phyloP scores from a whole-genome alignment of 1,139 yeast species.

The Magnusiomyces ingens region DNA sequence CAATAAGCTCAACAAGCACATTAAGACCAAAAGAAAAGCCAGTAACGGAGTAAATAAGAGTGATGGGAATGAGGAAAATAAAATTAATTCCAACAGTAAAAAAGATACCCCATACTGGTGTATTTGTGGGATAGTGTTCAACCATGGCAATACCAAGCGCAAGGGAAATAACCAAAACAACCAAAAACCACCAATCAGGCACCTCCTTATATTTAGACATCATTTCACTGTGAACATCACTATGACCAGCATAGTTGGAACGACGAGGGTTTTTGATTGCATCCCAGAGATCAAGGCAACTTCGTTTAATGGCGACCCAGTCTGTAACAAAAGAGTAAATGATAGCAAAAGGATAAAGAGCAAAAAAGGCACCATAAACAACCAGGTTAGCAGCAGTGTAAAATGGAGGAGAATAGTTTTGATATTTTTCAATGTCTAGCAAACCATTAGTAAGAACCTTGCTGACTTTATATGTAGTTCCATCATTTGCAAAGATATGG shows the following conservation, averaged over 20 bases:
- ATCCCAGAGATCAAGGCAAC: slow-evolving; percentile 19
- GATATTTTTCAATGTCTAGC: slow-evolving; percentile 29
- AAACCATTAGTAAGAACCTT: slow-evolving; percentile 39
- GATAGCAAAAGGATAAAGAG: slow-evolving; percentile 27
- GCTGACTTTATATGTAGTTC: slow-evolving; percentile 39
- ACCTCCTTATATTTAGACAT: slow-evolving; percentile 51
- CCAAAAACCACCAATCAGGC: slow-evolving; percentile 54
- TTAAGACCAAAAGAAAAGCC: slow-evolving; percentile 49
- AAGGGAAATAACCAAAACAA: slow-evolving; percentile 48
- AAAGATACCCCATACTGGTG: slow-evolving; percentile 51
- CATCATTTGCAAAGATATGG: slow-evolving; percentile 43
- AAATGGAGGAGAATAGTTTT: slow-evolving; percentile 44
- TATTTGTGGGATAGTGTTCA: slow-evolving; percentile 38
- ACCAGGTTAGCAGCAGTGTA: slow-evolving; percentile 37
- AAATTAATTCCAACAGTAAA: slow-evolving; percentile 50
- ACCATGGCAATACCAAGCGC: slow-evolving; percentile 46
- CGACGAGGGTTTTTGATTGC: slow-evolving; percentile 32
- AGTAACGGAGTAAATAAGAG: slow-evolving; percentile 43
- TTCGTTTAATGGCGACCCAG: slow-evolving; percentile 19
- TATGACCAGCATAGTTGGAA: slow-evolving; percentile 27
- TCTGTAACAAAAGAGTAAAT: slow-evolving; percentile 22
- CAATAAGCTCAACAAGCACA: slow-evolving; percentile 48
- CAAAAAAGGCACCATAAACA: slow-evolving; percentile 32
- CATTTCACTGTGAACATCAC: slow-evolving; percentile 30
- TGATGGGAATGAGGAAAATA: slow-evolving; percentile 47